Percentiles rank a stretch among this genome's conserved stretches.
Conservation (phyloP, 2,329 filamentous ascomycete species). For the Gliomastix tumulicola region DNA sequence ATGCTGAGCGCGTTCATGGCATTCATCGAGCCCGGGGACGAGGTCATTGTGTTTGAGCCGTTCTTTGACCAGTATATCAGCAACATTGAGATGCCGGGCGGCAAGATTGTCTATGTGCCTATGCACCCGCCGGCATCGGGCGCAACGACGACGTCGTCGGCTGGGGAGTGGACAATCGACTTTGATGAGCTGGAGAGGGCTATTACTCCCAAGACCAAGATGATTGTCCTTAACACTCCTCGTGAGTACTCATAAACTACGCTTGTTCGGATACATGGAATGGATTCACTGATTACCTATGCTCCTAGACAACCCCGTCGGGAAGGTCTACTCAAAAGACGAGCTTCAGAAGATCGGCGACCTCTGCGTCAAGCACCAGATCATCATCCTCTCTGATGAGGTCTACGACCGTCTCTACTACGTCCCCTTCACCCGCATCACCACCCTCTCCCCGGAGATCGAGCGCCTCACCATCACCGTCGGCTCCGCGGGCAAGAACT, state of each 20-base stretch:
- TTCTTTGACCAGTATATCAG: conserved; percentile 99
- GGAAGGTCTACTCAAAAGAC: conserved; percentile 83
- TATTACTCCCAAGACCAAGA: conserved; percentile 83
- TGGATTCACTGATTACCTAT: too few species aligned
- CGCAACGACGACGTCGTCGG: conserved; percentile 70
- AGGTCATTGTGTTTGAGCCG: conserved; percentile 96
- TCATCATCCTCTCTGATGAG: conserved; percentile 87
- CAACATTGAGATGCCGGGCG: conserved; percentile 98
- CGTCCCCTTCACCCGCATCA: conserved; percentile 87
- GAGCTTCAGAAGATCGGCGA: conserved; percentile 83
- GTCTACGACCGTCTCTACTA: conserved; percentile 96
- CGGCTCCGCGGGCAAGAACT: conserved; percentile 94
- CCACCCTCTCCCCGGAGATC: conserved; percentile 84
- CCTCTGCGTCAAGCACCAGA: conserved; percentile 84
- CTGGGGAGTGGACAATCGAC: conserved; percentile 82
- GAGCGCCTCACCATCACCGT: conserved; percentile 86
- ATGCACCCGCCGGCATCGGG: conserved; percentile 82
- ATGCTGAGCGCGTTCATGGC: conserved; percentile 98
- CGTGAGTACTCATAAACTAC: conserved; percentile 22
- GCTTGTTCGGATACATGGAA: neutral
- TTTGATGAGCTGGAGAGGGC: conserved; percentile 74
- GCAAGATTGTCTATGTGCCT: conserved; percentile 92
- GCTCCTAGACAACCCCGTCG: conserved; percentile 88
- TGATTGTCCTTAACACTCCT: conserved; percentile 86
- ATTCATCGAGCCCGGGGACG: conserved; percentile 89